phyloP scores from a whole-genome alignment of 331 rosid species.

The Saraca asoca region DNA sequence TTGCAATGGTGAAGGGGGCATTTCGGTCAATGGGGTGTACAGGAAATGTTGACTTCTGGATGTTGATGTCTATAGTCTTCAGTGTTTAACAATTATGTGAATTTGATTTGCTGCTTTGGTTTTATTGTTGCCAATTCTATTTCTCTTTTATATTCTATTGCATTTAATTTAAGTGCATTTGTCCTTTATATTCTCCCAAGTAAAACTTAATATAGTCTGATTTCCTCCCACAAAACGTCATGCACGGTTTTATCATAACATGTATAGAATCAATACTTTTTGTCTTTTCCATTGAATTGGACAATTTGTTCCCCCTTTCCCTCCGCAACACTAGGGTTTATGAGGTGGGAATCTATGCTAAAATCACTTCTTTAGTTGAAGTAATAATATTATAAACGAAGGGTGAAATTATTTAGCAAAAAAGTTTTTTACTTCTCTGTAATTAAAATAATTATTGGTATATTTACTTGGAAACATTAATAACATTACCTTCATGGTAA shows the following conservation, averaged over 20 bases:
- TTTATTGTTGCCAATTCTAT: background rate
- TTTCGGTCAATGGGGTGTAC: conserved; percentile 48
- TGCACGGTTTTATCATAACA: background rate
- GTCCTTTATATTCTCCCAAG: too few relatives aligned
- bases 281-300: conserved; percentile 30
- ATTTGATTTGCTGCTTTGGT: conserved; percentile 31
- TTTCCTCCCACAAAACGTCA: conserved; percentile 10
- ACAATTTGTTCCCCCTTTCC: conserved; percentile 4
- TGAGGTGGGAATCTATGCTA: conserved; percentile 2
- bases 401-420: background rate
- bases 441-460: too few relatives aligned
- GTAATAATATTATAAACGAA: background rate
- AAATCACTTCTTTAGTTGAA: background rate
- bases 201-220: background rate
- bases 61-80: conserved; percentile 8
- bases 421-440: too few relatives aligned
- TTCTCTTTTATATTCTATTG: background rate
- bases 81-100: conserved; percentile 25
- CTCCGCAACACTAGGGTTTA: background rate
- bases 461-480: too few relatives aligned
- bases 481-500: too few relatives aligned
- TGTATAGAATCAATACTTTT: conserved; percentile 39
- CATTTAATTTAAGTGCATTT: background rate
- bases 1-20: conserved; percentile 42
- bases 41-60: conserved; percentile 53